phyloP scores from a whole-genome alignment of 2,329 filamentous ascomycete species.

The Sporothrix pallida region DNA sequence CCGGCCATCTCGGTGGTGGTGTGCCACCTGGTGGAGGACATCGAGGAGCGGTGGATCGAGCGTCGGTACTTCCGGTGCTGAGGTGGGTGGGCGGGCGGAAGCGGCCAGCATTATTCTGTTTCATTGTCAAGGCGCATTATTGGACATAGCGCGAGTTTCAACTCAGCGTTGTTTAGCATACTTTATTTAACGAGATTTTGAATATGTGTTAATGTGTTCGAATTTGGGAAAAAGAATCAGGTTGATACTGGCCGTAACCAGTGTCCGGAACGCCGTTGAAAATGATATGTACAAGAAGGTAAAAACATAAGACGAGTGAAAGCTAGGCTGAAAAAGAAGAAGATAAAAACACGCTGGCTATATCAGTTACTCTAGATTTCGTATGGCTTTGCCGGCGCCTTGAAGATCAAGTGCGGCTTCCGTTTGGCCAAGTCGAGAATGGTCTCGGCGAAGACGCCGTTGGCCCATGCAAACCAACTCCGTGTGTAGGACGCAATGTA shows the following conservation, averaged over 20 bases:
- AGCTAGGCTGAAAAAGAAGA: not conserved
- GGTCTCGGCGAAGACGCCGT: conserved; percentile 92
- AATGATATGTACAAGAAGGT: not conserved
- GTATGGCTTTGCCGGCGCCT: conserved; percentile 65
- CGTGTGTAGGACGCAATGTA: conserved; percentile 71
- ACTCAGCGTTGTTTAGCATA: not conserved
- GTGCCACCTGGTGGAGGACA: conserved; percentile 78
- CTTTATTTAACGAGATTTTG: not conserved
- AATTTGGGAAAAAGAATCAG: not conserved
- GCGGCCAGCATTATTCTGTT: not conserved
- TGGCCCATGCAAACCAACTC: conserved; percentile 98
- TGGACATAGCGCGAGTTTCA: conserved; percentile 7
- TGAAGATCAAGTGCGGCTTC: conserved; percentile 88
- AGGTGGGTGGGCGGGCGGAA: conserved; percentile 31
- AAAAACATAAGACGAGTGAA: too few species aligned
- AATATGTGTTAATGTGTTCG: not conserved
- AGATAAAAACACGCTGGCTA: not conserved
- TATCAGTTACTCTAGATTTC: conserved; percentile 46
- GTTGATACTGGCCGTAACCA: not conserved
- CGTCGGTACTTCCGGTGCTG: conserved; percentile 88
- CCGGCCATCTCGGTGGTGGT: conserved; percentile 86
- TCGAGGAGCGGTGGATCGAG: conserved; percentile 89
- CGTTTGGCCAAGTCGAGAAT: conserved; percentile 86
- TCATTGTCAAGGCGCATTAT: not conserved
- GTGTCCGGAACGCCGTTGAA: conserved; percentile 16